A percentile compares a stretch with the other conserved stretches of the same genome.
These are phyloP conservation scores for Yarrowia sp. DNA, from an alignment of 805 yeast genomes.

Conservation along the genomic window DNA sequence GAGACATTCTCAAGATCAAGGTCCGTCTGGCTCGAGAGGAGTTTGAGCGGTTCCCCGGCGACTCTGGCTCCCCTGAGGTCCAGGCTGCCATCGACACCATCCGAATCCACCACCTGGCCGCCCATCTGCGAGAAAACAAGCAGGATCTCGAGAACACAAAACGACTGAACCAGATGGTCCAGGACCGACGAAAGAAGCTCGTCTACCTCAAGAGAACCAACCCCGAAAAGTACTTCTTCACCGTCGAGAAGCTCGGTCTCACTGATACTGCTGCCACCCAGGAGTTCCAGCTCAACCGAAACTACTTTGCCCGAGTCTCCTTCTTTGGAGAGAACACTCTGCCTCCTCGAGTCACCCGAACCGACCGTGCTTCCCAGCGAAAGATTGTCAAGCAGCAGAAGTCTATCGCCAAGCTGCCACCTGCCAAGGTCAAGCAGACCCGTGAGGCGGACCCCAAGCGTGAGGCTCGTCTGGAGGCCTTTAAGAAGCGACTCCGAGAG, in stretches of 20 bases:
- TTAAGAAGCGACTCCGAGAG: background rate
- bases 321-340: conserved; percentile 43
- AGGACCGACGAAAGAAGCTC: conserved; percentile 79
- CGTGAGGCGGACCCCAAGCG: background rate
- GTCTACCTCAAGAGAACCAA: conserved; percentile 77
- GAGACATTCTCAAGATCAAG: conserved; percentile 58
- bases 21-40: conserved; percentile 68
- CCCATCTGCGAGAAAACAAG: conserved; percentile 65
- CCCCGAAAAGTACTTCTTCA: conserved; percentile 79
- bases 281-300: conserved; percentile 56
- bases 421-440: background rate
- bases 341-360: conserved; percentile 37
- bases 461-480: conserved; percentile 15
- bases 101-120: conserved; percentile 71
- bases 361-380: conserved; percentile 29
- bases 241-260: conserved; percentile 83
- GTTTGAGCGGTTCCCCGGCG: conserved; percentile 80
- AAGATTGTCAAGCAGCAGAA: conserved; percentile 14
- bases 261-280: conserved; percentile 71
- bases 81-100: conserved; percentile 91
- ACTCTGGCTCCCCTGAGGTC: conserved; percentile 92
- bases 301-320: conserved; percentile 39
- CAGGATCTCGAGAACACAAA: conserved; percentile 74
- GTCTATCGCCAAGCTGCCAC: conserved; percentile 12
- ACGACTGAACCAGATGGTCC: conserved; percentile 76